Evolutionary conservation across 1,284 basidiomycete genomes (phyloP).

Genomic region (Veloboletus limbatus): DNA sequence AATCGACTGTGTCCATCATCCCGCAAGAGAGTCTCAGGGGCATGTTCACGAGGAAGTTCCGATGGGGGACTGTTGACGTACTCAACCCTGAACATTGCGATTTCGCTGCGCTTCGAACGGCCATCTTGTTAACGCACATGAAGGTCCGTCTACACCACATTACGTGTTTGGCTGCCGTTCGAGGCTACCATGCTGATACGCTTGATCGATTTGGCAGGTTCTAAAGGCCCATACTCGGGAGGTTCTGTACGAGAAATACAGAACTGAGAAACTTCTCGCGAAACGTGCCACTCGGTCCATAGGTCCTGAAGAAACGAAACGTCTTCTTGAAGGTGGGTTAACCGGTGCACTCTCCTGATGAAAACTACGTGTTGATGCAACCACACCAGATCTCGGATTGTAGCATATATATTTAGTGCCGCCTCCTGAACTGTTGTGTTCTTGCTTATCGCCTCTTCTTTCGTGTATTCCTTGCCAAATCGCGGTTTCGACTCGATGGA

Average conservation of each 20-base stretch:
- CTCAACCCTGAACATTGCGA: constrained; percentile 80
- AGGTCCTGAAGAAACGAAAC: constrained; percentile 65
- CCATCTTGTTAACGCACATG: constrained; percentile 75
- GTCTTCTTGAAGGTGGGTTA: constrained; percentile 65
- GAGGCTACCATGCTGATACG: constrained; percentile 14
- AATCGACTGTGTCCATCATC: constrained; percentile 44
- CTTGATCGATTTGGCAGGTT: constrained; percentile 48
- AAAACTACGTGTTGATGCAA: constrained; percentile 22
- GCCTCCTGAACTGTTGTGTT: constrained; percentile 16
- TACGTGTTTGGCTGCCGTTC: constrained; percentile 14
- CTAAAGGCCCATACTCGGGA: constrained; percentile 77
- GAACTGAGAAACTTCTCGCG: constrained; percentile 81
- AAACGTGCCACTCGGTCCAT: constrained; percentile 75
- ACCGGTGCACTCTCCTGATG: constrained; percentile 19
- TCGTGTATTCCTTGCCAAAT: constrained; percentile 10
- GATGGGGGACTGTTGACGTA: constrained; percentile 83
- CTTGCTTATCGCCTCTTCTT: constrained; percentile 24
- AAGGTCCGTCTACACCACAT: constrained; percentile 49
- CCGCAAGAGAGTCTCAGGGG: constrained; percentile 67
- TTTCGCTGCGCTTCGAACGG: constrained; percentile 76
- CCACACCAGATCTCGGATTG: constrained; percentile 39
- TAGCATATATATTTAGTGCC: constrained; percentile 31
- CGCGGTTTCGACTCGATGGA: constrained; percentile 6
- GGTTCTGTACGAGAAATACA: constrained; percentile 79
- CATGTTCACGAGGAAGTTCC: constrained; percentile 68